These are phyloP conservation scores for Candolleomyces eurysporus DNA, from an alignment of 768 basidiomycete species.

Conservation along the genomic window DNA sequence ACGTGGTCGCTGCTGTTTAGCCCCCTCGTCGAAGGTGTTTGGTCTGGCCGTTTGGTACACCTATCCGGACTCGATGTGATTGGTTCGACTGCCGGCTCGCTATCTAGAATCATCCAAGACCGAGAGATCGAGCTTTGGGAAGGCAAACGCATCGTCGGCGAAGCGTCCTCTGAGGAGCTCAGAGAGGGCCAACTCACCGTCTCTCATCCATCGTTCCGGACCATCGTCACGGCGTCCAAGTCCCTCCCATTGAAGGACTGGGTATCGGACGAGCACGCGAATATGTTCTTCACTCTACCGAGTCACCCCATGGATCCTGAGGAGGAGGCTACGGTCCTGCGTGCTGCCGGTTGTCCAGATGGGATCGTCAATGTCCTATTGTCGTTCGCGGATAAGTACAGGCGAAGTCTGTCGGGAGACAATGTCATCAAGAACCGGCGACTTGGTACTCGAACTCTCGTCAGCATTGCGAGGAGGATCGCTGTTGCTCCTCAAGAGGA, in stretches of 20 bases:
- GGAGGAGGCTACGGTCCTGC: slow-evolving; percentile 51
- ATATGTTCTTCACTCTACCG: slow-evolving; percentile 67
- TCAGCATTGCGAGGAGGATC: slow-evolving; percentile 52
- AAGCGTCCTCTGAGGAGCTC: slow-evolving; percentile 45
- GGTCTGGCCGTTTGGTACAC: slow-evolving; percentile 56
- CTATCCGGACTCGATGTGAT: slow-evolving; percentile 64
- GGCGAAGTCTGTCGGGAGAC: slow-evolving; percentile 52
- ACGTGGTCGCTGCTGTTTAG: slow-evolving; percentile 23
- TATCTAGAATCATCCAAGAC: slow-evolving; percentile 59
- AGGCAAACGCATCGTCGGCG: slow-evolving; percentile 53
- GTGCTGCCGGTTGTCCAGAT: slow-evolving; percentile 47
- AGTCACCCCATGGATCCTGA: slow-evolving; percentile 54
- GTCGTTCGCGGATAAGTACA: slow-evolving; percentile 56
- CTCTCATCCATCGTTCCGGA: slow-evolving; percentile 56
- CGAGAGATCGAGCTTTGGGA: slow-evolving; percentile 67
- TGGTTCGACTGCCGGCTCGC: slow-evolving; percentile 60
- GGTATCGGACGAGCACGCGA: slow-evolving; percentile 64
- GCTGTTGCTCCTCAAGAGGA: slow-evolving; percentile 40
- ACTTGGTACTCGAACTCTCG: slow-evolving; percentile 58
- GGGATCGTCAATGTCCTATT: slow-evolving; percentile 39
- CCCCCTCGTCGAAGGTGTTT: slow-evolving; percentile 55
- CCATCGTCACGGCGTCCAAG: slow-evolving; percentile 62
- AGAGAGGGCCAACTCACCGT: slow-evolving; percentile 42
- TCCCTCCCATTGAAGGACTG: slow-evolving; percentile 67
- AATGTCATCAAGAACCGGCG: slow-evolving; percentile 60